Evolutionary conservation across 2,329 filamentous ascomycete species (phyloP).

Genomic region (Acrocalymma vagum): DNA sequence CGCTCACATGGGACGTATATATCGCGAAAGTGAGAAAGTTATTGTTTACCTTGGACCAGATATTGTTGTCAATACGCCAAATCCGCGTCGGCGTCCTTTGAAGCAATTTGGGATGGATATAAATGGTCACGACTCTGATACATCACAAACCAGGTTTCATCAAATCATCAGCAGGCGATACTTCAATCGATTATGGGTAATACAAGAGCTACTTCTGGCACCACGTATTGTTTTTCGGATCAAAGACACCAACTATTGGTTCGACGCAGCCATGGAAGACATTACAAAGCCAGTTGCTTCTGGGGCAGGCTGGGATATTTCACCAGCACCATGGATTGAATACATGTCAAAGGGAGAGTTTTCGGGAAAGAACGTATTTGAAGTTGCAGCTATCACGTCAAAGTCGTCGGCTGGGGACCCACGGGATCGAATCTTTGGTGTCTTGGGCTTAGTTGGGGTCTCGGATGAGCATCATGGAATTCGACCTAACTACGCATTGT

Average conservation of each 20-base stretch:
- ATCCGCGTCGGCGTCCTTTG: not conserved
- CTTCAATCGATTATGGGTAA: conserved; percentile 16
- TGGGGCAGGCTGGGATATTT: conserved; percentile 4
- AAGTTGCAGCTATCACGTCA: conserved; percentile 9
- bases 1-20: conserved; percentile 26
- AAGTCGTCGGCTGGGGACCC: conserved; percentile 13
- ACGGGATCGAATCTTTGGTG: conserved; percentile 15
- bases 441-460: conserved; percentile 7
- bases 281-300: not conserved
- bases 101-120: too few species aligned
- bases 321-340: conserved; percentile 14
- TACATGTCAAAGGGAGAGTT: conserved; percentile 1
- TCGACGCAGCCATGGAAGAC: conserved; percentile 2
- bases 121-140: too few species aligned
- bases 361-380: conserved; percentile 4
- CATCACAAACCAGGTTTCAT: not conserved
- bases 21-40: conserved; percentile 8
- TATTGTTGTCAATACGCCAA: conserved; percentile 7
- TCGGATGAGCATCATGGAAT: not conserved
- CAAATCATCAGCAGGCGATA: conserved; percentile 3
- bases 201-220: conserved; percentile 16
- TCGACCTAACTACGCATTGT: conserved; percentile 14
- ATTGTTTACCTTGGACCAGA: conserved; percentile 25
- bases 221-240: conserved; percentile 12
- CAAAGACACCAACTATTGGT: conserved; percentile 10